Evolutionary conservation across 805 yeast genomes (phyloP).

Genomic region (Candida saitoana): DNA sequence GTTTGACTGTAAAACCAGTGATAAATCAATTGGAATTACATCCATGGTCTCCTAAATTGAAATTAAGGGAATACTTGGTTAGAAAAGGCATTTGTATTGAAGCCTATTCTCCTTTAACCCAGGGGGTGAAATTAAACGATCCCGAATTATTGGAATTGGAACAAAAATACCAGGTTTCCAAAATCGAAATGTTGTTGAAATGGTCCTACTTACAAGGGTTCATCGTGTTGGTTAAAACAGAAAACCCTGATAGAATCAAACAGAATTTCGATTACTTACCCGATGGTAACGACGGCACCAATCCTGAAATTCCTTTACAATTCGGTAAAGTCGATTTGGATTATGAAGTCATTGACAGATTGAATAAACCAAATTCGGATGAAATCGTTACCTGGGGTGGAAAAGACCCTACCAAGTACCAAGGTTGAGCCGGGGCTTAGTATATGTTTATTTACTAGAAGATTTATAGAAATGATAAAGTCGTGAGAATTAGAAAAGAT

Average conservation of each 20-base stretch:
- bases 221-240: constrained; percentile 67
- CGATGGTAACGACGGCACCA: constrained; percentile 18
- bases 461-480: no score
- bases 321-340: constrained; percentile 40
- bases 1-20: constrained; percentile 50
- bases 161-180: constrained; percentile 43
- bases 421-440: constrained; percentile 13
- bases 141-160: constrained; percentile 50
- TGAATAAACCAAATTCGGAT: constrained; percentile 35
- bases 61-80: constrained; percentile 60
- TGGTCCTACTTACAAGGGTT: constrained; percentile 75
- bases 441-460: no score
- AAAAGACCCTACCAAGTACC: constrained; percentile 28
- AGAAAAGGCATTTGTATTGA: constrained; percentile 56
- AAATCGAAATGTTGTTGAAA: constrained; percentile 62
- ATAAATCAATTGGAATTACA: constrained; percentile 75
- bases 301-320: constrained; percentile 6
- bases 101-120: constrained; percentile 78
- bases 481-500: no score
- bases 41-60: constrained; percentile 34
- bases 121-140: constrained; percentile 55
- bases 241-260: constrained; percentile 46
- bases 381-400: constrained; percentile 30
- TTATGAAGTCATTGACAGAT: constrained; percentile 28
- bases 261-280: constrained; percentile 53